Conservation (phyloP, 768 basidiomycete species). For the Cubamyces lactineus region DNA sequence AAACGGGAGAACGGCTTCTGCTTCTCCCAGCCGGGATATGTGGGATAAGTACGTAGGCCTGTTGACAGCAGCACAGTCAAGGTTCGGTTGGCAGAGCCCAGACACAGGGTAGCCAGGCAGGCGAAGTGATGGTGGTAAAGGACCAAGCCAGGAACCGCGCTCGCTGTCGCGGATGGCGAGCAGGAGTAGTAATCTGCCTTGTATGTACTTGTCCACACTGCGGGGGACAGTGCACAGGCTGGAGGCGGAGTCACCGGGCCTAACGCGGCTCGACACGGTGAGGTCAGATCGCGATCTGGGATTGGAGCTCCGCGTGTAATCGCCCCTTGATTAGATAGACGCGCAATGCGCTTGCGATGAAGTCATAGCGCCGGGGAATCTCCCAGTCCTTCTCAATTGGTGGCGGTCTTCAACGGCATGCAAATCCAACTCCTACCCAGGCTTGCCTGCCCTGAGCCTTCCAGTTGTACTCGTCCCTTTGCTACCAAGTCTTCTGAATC, state of each 20-base stretch:
- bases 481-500: neutral
- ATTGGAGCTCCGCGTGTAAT: neutral
- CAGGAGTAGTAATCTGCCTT: neutral
- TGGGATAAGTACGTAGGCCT: constrained; percentile 1
- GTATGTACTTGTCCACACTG: neutral
- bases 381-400: too few relatives aligned
- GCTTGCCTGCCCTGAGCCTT: neutral
- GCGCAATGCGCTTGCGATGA: neutral
- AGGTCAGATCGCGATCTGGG: constrained; percentile 8
- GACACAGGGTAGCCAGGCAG: neutral
- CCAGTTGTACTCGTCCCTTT: neutral
- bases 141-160: neutral
- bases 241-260: neutral
- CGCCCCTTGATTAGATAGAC: constrained; percentile 11
- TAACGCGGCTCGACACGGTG: neutral
- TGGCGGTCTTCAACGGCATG: too few relatives aligned
- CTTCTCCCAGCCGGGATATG: constrained; percentile 4
- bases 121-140: neutral
- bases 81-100: neutral
- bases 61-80: constrained; percentile 19
- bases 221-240: neutral
- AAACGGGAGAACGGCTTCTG: constrained; percentile 3
- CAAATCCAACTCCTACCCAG: neutral
- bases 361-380: constrained; percentile 5
- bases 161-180: constrained; percentile 15